These are phyloP conservation scores for Nidularia pulvinata DNA, from an alignment of 768 basidiomycete species.

Conservation along the genomic window DNA sequence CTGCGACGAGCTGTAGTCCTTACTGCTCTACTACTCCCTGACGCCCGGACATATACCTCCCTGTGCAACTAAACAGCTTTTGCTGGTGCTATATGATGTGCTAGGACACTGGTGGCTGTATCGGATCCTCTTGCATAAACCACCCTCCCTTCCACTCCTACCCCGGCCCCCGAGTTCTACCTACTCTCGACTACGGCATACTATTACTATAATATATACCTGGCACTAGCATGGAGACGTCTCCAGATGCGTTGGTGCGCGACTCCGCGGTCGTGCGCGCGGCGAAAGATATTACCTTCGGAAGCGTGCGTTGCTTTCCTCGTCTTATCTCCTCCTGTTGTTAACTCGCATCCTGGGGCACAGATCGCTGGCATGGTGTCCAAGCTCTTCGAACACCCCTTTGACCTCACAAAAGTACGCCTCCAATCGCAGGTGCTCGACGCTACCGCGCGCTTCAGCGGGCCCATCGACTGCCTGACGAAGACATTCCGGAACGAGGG, in stretches of 20 bases:
- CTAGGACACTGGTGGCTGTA: too few species aligned
- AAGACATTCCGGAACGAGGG: constrained; percentile 87
- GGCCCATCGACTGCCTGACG: constrained; percentile 86
- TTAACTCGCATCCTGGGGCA: background rate
- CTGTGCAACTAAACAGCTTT: too few species aligned
- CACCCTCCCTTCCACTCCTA: too few species aligned
- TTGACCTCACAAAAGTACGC: constrained; percentile 91
- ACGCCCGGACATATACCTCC: too few species aligned
- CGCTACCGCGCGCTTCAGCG: constrained; percentile 63
- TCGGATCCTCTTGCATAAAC: too few species aligned
- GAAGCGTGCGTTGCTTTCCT: constrained; percentile 33
- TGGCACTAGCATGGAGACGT: constrained; percentile 10
- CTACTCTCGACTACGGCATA: too few species aligned
- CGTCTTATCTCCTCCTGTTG: background rate
- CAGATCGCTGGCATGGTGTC: constrained; percentile 75
- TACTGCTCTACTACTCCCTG: too few species aligned
- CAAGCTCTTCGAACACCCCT: constrained; percentile 90
- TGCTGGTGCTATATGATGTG: too few species aligned
- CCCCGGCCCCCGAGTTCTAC: too few species aligned
- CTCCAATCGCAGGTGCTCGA: constrained; percentile 88
- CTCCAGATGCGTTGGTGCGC: constrained; percentile 12
- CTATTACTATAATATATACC: too few species aligned
- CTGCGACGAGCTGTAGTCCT: too few species aligned
- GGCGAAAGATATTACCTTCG: constrained; percentile 45
- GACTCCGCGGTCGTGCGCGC: constrained; percentile 26